Evolutionary conservation across 208 protist genomes (phyloP).

Genomic region (Acanthamoeba polyphaga): DNA sequence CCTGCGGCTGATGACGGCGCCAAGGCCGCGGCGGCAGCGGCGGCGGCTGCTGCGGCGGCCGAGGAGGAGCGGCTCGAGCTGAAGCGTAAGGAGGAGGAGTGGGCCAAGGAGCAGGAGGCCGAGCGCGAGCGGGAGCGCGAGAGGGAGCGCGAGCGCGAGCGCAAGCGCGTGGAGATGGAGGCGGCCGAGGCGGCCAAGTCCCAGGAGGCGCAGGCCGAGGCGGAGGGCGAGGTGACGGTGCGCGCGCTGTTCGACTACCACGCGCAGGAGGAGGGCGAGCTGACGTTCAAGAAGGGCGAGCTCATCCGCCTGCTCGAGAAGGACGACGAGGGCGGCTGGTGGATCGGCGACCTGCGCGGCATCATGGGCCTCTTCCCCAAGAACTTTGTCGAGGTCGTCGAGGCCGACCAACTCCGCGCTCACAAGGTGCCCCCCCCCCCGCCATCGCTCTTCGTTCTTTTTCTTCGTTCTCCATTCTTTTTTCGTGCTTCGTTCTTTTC

Average conservation of each 20-base stretch:
- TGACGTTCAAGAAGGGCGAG: slow-evolving; percentile 64
- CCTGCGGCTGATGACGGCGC: not conserved
- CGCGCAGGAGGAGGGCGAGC: slow-evolving; percentile 71
- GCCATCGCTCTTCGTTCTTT: not conserved
- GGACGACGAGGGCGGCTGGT: slow-evolving; percentile 71
- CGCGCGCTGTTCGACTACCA: slow-evolving; percentile 72
- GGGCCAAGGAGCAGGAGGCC: slow-evolving; percentile 24
- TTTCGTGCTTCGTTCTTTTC: not conserved
- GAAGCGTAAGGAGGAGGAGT: slow-evolving; percentile 58
- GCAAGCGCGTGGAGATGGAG: slow-evolving; percentile 46
- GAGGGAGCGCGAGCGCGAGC: slow-evolving; percentile 8
- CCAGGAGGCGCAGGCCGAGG: not conserved
- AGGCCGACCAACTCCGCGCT: not conserved
- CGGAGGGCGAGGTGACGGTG: slow-evolving; percentile 25
- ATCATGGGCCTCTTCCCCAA: slow-evolving; percentile 59
- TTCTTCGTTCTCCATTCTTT: not conserved
- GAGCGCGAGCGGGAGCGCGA: not conserved
- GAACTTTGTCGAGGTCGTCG: slow-evolving; percentile 68
- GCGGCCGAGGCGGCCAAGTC: not conserved
- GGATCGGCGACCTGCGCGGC: slow-evolving; percentile 62
- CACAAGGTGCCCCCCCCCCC: not conserved
- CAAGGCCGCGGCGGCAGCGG: not conserved
- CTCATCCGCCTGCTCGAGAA: slow-evolving; percentile 42
- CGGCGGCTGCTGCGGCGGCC: not conserved
- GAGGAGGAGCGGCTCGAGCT: slow-evolving; percentile 19